phyloP scores from a whole-genome alignment of 495 filamentous ascomycete species.

The Podospora australis region DNA sequence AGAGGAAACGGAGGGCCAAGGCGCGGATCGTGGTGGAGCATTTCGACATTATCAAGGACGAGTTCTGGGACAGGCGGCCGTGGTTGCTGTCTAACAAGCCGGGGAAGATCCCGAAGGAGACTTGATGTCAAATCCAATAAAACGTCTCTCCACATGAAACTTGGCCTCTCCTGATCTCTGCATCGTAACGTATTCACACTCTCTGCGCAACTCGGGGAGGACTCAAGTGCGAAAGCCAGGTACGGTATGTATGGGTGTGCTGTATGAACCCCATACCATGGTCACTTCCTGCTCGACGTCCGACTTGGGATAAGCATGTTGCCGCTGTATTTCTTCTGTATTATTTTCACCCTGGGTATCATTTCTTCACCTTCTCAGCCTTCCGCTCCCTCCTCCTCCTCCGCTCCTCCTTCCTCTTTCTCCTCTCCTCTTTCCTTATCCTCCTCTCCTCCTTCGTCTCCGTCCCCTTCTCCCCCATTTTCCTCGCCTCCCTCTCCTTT shows the following conservation, averaged over 20 bases:
- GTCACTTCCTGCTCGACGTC: too few species aligned
- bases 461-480: not conserved
- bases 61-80: conserved; percentile 81
- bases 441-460: conserved; percentile 5
- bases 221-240: too few species aligned
- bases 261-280: too few species aligned
- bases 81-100: conserved; percentile 79
- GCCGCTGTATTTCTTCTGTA: not conserved
- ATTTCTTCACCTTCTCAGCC: not conserved
- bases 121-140: conserved; percentile 10
- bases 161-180: too few species aligned
- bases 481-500: conserved; percentile 21
- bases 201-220: too few species aligned
- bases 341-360: not conserved
- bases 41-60: conserved; percentile 87
- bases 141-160: too few species aligned
- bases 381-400: not conserved
- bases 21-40: conserved; percentile 75
- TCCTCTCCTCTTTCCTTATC: conserved; percentile 6
- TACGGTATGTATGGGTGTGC: too few species aligned
- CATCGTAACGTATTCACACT: too few species aligned
- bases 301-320: too few species aligned
- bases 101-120: conserved; percentile 56
- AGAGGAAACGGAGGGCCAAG: conserved; percentile 66
- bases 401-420: not conserved